A percentile compares a stretch with the other conserved stretches of the same genome.
phyloP scores from a whole-genome alignment of 225 moss, liverwort and hornwort species.

The Polytrichum formosum region DNA sequence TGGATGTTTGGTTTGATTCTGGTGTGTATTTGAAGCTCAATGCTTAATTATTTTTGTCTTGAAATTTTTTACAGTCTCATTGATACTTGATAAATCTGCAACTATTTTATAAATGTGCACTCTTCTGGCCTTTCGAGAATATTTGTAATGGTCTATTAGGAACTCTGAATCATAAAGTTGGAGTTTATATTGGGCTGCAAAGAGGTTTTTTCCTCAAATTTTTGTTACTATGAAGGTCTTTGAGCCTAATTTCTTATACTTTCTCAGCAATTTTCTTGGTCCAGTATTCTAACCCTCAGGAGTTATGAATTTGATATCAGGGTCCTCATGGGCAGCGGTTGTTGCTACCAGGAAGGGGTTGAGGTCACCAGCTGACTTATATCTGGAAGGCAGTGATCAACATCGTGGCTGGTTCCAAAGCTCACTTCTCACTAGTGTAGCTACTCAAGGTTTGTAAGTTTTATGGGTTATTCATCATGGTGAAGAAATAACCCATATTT shows the following conservation, averaged over 20 bases:
- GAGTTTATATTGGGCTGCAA: too few relatives aligned
- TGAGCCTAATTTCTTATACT: too few relatives aligned
- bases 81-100: too few relatives aligned
- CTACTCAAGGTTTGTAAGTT: constrained; percentile 60
- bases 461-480: too few relatives aligned
- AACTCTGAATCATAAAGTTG: too few relatives aligned
- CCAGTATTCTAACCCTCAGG: neutral
- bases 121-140: too few relatives aligned
- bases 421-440: constrained; percentile 95
- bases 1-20: constrained; percentile 99
- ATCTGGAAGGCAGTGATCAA: constrained; percentile 97
- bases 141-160: too few relatives aligned
- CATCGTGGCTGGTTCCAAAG: constrained; percentile 99
- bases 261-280: neutral
- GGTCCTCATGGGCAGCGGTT: constrained; percentile 97
- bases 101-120: too few relatives aligned
- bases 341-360: constrained; percentile 66
- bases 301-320: constrained; percentile 39
- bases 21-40: constrained; percentile 32
- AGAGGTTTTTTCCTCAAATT: too few relatives aligned
- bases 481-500: too few relatives aligned
- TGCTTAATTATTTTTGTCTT: neutral
- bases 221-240: too few relatives aligned
- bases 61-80: too few relatives aligned
- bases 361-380: constrained; percentile 83